These are phyloP conservation scores for Rosa lucieae DNA, from an alignment of 306 rosid species.

Conservation along the genomic window DNA sequence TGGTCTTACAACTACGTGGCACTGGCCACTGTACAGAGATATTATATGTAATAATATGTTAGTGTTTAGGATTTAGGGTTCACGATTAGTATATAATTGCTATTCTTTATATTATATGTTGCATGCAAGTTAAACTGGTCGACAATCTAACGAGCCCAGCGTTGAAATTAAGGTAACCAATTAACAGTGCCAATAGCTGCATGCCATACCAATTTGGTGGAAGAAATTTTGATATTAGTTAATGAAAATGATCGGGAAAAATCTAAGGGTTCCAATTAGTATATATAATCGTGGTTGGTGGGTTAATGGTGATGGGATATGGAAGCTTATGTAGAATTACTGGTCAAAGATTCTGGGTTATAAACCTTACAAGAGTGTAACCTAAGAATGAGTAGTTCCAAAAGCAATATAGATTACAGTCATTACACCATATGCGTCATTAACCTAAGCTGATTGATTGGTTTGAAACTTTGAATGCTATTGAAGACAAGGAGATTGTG, in stretches of 20 bases:
- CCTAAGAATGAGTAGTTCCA: neutral
- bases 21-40: neutral
- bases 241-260: neutral
- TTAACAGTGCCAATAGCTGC: neutral
- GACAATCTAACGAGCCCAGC: neutral
- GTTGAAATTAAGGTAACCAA: neutral
- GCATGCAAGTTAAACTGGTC: neutral
- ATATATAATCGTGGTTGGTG: slow-evolving; percentile 12
- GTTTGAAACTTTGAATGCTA: neutral
- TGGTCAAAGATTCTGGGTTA: slow-evolving; percentile 4
- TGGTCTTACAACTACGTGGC: neutral
- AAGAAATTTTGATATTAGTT: neutral
- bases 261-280: neutral
- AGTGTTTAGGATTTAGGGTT: too few species aligned
- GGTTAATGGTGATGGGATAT: slow-evolving; percentile 3
- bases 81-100: neutral
- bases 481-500: slow-evolving; percentile 6
- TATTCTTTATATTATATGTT: neutral
- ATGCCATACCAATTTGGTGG: neutral
- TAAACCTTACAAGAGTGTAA: neutral
- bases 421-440: neutral
- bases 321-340: neutral
- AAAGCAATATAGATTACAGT: neutral
- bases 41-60: too few species aligned
- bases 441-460: neutral